Evolutionary conservation across 371 early-diverging fungal species (phyloP), one percentile per base, ranked within the genome.

Genomic region (Circinella umbellata): DNA sequence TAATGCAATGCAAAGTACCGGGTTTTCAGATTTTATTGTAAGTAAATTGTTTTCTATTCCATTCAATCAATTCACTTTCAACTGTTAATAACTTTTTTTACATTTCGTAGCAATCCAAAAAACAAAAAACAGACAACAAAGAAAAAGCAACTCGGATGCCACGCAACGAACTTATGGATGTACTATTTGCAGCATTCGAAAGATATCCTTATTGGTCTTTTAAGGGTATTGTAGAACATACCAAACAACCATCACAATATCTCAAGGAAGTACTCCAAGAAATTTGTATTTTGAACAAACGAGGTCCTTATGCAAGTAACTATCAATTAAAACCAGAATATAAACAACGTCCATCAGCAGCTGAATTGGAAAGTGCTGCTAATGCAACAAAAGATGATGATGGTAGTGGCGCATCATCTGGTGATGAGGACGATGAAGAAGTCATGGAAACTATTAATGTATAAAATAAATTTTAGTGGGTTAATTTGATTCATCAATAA

Each of bases 281-380:
- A 47, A 89, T 97, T 62, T 91, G 92, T 57, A 85, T 90, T 37
- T 76, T 95, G 42, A 92, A 94, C 81, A 94, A 93, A 78, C 85
- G 91, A 39, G 98, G 98, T 1, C 90, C 92, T 4, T 95, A 96
- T 75, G 87, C 88, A 17, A 87, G 92, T 47, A 88, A 85, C 63
- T 98, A 95, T 76, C 90, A 92, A 69, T 78, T 98, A 63, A 96
- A 94, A 76, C 89, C 94, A 7, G 96, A 97, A 75, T 96, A 83
- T 64, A 84, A 84, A 38, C 80, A 83, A 48, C 81, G 86, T 18
- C 74, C 76, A 9, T 82, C 83, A 7, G 77, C 78, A 11, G 83
- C 81, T 7, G 85, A 83, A 64, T 79, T 76, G 18, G 57, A 67
- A 54, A 72, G 70, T 15, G 80, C 76, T 0, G 67, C 36, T 10